These are phyloP conservation scores for Aspergillus campestris DNA, from an alignment of 495 filamentous ascomycete genomes.

Conservation along the genomic window DNA sequence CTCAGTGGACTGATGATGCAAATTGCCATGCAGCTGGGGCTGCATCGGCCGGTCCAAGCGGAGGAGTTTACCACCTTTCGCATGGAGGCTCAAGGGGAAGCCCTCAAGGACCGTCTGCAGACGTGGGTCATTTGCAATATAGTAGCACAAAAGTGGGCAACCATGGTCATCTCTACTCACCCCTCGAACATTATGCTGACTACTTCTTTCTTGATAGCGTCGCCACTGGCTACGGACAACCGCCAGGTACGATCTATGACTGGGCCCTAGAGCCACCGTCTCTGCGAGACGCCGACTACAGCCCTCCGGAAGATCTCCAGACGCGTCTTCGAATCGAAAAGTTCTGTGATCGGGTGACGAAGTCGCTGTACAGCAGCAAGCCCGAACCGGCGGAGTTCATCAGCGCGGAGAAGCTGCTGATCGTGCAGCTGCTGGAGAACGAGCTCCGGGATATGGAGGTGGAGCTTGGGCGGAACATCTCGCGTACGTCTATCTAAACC, in stretches of 20 bases:
- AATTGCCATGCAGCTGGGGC: constrained; percentile 79
- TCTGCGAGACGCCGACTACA: constrained; percentile 54
- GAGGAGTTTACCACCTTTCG: constrained; percentile 84
- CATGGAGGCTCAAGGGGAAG: constrained; percentile 74
- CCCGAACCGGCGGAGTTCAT: constrained; percentile 67
- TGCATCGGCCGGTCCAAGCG: constrained; percentile 83
- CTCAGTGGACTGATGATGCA: constrained; percentile 91
- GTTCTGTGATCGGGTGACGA: constrained; percentile 79
- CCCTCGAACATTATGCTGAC: not conserved
- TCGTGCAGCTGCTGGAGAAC: constrained; percentile 48
- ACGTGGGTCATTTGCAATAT: constrained; percentile 94
- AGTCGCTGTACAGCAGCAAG: constrained; percentile 74
- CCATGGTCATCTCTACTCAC: not conserved
- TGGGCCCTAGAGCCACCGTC: constrained; percentile 67
- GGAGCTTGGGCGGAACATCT: constrained; percentile 35
- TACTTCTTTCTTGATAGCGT: constrained; percentile 42
- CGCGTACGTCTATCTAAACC: constrained; percentile 35
- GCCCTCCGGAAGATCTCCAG: constrained; percentile 56
- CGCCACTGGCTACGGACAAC: constrained; percentile 85
- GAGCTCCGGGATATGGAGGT: constrained; percentile 48
- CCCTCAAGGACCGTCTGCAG: constrained; percentile 73
- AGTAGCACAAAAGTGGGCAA: constrained; percentile 63
- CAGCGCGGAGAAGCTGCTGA: constrained; percentile 60
- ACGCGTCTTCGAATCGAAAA: constrained; percentile 73
- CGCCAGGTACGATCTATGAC: constrained; percentile 76